Base-by-base conservation (phyloP, 106 monocot genomes). In the Narthecium ossifragum region DNA sequence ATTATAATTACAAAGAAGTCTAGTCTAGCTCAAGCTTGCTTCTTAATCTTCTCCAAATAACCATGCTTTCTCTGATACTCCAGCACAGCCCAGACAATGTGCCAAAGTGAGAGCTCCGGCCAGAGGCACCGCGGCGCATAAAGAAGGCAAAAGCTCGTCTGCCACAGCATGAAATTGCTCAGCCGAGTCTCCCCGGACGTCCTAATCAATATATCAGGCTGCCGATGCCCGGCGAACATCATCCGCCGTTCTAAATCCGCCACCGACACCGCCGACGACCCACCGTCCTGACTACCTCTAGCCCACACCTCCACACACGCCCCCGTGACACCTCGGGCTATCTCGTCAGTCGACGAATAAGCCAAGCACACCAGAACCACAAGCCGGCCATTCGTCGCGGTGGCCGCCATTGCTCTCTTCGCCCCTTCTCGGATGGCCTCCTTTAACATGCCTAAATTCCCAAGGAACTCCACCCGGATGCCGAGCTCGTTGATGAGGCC, bases 151-250 rank as follows among this genome's bases (percentile, higher is more conserved):
- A 47, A 36, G 0, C 34, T 28, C 0, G 69, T 77, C 30, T 83
- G 82, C 77, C 77, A 83, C 20, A 74, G 62, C 15, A 78, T 60
- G 22, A 83, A 78, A 40, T 83, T 83, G 46, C 83, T 83, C 32
- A 74, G 54, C 56, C 78, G 34, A 13, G 73, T 78, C 63, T 83
- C 83, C 26, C 83, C 83, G 3, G 74, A 71, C 14, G 78, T 83
- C 62, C 78, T 56, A 4, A 83, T 46, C 34, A 83, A 15, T 8
- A 83, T 40, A 59, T 83, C 83, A 1, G 74, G 78, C 8, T 78
- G 67, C 0, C 70, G 73, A 14, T 28, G 28, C 17, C 55, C 45
- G 1, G 40, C 37, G 1, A 34, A 56, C 18, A 67, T 52, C 65
- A 83, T 55, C 10, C 52, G 27, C 11, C n/a, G 18, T 23, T 80